Evolutionary conservation across 1,139 yeast species (phyloP), one percentile per base, ranked within the genome.

Genomic region (Scheffersomyces insectosa): DNA sequence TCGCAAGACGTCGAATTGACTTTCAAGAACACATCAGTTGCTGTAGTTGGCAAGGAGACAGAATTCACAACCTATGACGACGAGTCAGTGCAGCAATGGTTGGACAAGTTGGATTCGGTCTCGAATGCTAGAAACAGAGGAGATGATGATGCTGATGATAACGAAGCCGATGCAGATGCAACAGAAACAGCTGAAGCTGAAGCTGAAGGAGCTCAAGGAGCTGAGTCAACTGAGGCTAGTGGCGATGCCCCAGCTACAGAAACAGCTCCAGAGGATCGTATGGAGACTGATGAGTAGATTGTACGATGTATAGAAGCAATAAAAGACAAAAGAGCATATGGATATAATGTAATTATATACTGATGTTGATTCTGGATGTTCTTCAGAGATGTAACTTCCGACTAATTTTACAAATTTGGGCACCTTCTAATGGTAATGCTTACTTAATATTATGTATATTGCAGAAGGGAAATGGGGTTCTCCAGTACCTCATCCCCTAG

Each of bases 1-100:
- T 84, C 95, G 12, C 97, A 91, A 66, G 99, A 93, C 65, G 93
- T 89, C 59, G 97, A 93, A 63, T 79, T 93, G 63, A 89, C 85
- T 33, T 72, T 77, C 43, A 82, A 83, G 52, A 95, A 93, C 68
- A 88, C 98, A 15, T 85, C 96, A 8, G 88, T 93, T 52, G 93
- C 96, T 42, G 80, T 90, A 42, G 98, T 91, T 14, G 97, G 98
- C 32, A 78, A 81, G 51, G 96, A 84, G 54, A 74, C 78, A 39
- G 77, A 80, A 3, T 90, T 91, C 68, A 82, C 83, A 31, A 70
- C 86, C 45, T 85, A 87, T 55, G 98, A 93, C 53, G 96, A 90
- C 53, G 97, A 88, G 44, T 83, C 80, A 25, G 96, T 91, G 29
- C 84, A 85, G 57, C 87, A 80, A 53, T 85, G 90, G 90, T 75